Evolutionary conservation across 305 asterid genomes (phyloP).

Genomic region (Fraxinus dipetala): DNA sequence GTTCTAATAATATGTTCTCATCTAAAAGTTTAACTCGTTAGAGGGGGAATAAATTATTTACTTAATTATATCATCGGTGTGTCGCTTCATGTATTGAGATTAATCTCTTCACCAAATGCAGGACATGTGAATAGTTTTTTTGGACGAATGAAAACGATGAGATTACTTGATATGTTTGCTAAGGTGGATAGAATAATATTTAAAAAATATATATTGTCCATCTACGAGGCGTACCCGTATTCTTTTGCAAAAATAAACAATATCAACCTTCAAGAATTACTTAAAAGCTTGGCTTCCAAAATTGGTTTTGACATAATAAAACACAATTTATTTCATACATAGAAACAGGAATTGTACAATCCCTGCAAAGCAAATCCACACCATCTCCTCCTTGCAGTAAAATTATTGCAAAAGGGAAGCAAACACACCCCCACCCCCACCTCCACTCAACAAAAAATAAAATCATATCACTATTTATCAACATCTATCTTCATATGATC

Average conservation of each 20-base stretch:
- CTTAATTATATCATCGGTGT: not conserved
- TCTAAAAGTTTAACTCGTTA: not conserved
- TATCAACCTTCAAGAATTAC: not conserved
- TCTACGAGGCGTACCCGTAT: not conserved
- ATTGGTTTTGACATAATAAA: not conserved
- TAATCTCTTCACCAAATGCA: not conserved
- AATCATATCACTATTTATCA: not conserved
- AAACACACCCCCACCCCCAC: not conserved
- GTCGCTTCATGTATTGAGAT: not conserved
- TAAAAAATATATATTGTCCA: not conserved
- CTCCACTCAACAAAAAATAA: not conserved
- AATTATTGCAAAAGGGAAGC: constrained; percentile 40
- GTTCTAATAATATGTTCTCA: not conserved
- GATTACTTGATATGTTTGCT: not conserved
- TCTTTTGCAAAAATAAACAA: not conserved
- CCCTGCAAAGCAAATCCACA: not conserved
- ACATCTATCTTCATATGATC: constrained; percentile 54
- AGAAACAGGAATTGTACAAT: constrained; percentile 12
- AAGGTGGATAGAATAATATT: not conserved
- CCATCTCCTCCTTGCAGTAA: constrained; percentile 38
- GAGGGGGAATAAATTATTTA: too few relatives aligned
- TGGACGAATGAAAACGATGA: not conserved
- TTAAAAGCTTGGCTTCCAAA: not conserved
- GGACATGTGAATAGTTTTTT: not conserved
- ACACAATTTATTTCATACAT: constrained; percentile 18